Evolutionary conservation across 2,329 filamentous ascomycete species (phyloP).

Genomic region (Fusarium tuaranense): DNA sequence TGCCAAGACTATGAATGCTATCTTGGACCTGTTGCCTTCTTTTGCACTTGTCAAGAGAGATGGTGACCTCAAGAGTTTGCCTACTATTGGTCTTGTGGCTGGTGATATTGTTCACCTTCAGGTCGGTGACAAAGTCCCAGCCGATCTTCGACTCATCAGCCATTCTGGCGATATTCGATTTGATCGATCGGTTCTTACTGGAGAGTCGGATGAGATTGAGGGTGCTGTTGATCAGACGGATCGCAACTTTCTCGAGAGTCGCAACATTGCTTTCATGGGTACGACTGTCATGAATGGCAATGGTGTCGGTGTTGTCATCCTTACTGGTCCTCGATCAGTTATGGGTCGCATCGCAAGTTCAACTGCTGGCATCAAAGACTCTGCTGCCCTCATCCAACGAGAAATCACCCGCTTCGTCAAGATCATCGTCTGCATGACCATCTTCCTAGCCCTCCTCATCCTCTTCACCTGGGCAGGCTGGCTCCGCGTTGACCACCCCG

Average conservation of each 20-base stretch:
- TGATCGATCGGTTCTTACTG: constrained; percentile 56
- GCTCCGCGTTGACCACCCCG: constrained; percentile 51
- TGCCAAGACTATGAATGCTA: constrained; percentile 59
- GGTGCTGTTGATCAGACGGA: constrained; percentile 54
- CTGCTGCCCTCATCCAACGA: constrained; percentile 53
- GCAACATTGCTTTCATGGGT: constrained; percentile 58
- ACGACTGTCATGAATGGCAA: constrained; percentile 56
- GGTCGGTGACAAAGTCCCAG: constrained; percentile 62
- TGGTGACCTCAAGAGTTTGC: constrained; percentile 54
- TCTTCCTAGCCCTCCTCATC: constrained; percentile 54
- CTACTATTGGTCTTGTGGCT: constrained; percentile 56
- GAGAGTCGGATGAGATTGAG: constrained; percentile 57
- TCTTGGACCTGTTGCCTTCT: constrained; percentile 58
- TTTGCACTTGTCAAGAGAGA: constrained; percentile 59
- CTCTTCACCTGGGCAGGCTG: constrained; percentile 59
- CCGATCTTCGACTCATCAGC: constrained; percentile 57
- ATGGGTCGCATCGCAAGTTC: constrained; percentile 57
- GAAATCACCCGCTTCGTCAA: constrained; percentile 59
- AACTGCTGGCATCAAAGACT: constrained; percentile 51
- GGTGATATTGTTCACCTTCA: constrained; percentile 60
- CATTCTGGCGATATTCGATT: constrained; percentile 58
- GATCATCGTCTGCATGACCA: constrained; percentile 55
- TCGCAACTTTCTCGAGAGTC: constrained; percentile 55
- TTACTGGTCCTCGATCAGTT: constrained; percentile 54
- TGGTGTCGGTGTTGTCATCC: constrained; percentile 53